A percentile compares a stretch with the other conserved stretches of the same genome.
phyloP scores from a whole-genome alignment of 2,329 filamentous ascomycete genomes.

The Diaporthe sp. region DNA sequence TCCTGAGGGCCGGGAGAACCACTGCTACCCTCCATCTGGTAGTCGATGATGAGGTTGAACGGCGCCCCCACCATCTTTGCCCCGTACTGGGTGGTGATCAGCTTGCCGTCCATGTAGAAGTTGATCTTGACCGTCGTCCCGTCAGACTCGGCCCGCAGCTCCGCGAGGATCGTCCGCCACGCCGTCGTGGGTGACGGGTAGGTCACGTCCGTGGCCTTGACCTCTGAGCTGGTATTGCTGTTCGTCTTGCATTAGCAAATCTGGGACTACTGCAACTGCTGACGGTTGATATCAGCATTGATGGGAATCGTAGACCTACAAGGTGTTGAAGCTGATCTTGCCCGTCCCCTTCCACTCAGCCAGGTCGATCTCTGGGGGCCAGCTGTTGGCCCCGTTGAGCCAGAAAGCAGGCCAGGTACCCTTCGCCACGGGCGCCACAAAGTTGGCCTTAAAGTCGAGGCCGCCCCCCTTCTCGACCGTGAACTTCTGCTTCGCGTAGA shows the following conservation, averaged over 20 bases:
- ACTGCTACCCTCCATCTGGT: conserved; percentile 44
- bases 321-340: conserved; percentile 67
- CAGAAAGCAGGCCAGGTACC: conserved; percentile 70
- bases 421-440: conserved; percentile 54
- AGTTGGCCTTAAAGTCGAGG: conserved; percentile 55
- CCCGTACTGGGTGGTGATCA: conserved; percentile 63
- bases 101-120: conserved; percentile 64
- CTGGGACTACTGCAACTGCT: neutral
- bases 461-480: conserved; percentile 52
- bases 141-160: conserved; percentile 61
- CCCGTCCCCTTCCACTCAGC: conserved; percentile 70
- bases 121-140: conserved; percentile 62
- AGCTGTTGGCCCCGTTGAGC: conserved; percentile 64
- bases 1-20: conserved; percentile 38
- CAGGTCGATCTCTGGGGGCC: conserved; percentile 70
- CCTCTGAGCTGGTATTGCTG: conserved; percentile 56
- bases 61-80: conserved; percentile 60
- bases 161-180: conserved; percentile 63
- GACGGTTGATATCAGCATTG: neutral
- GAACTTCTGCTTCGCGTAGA: conserved; percentile 54
- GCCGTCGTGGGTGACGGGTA: conserved; percentile 57
- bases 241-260: neutral
- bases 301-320: conserved; percentile 41
- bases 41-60: conserved; percentile 51
- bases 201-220: conserved; percentile 58